Evolutionary conservation across 2,329 filamentous ascomycete genomes (phyloP), one percentile per base, ranked within the genome.

Genomic region (Phialocephala sp.): DNA sequence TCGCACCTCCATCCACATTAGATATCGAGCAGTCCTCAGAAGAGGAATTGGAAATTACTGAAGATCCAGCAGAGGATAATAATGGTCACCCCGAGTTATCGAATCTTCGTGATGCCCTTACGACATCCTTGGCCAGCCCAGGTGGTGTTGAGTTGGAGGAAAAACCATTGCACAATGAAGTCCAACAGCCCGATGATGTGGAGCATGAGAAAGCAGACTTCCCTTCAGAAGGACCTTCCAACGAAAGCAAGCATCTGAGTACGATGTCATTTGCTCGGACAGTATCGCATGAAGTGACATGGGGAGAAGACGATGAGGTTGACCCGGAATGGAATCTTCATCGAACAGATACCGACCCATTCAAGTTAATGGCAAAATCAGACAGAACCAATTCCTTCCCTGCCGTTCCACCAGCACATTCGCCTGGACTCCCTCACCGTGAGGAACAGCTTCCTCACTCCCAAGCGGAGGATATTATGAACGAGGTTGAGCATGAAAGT

Each of bases 351-450:
- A 83, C 83, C 1, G 85, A 89, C 64, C 84, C 84, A 2, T 89
- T 87, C 77, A 84, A 83, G 66, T 85, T 86, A 68, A 86, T 89
- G 84, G 78, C 84, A 9, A 79, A 82, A 2, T 83, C 78, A 59
- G 83, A 87, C 62, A 80, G 85, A 72, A 85, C 86, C 47, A 90
- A 90, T 73, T 89, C 87, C 0, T 90, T 90, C 67, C 87, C 88
- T 1, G 76, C 77, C 12, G 85, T 89, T 0, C 84, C 86, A 12
- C 80, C 82, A 0, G 69, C 78, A 8, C 75, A 80, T 43, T 67
- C 76, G 24, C 69, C 71, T 35, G 73, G 76, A 22, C 72, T 76
- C 24, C 36, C 62, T 20, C 56, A 50, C 52, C 63, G 75, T 8
- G 77, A 80, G 27, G 78, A 80, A 20, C 79, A 80, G 15, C 77